Evolutionary conservation across 768 basidiomycete species (phyloP), one percentile per base, ranked within the genome.

Genomic region (Russula earlei): DNA sequence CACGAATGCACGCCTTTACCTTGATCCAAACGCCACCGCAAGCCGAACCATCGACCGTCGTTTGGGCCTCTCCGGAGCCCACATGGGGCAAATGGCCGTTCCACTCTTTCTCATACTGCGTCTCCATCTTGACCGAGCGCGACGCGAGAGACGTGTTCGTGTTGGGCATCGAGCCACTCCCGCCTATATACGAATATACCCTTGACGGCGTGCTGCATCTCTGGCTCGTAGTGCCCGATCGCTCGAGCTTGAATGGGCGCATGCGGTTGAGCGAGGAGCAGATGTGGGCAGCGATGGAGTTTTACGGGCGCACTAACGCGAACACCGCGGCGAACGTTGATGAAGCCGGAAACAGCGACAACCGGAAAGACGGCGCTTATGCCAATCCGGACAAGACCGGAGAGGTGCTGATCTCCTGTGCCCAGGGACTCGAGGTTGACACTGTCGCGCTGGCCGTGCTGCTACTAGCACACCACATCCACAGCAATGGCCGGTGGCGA

Each of bases 21-120:
- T 58, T 8, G n/a, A 37, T 45, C 2, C 37, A 22, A 15, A 48
- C 10, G 15, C 40, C 25, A 3, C 17, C 38, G 12, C 31, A 48
- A 15, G 14, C 33, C n/a, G 45, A 24, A 15, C 45, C 46, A 0
- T 34, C 45, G 20, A 58, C 45, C 2, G 33, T 58, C 11, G 22
- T 53, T 31, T 48, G 51, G 49, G 24, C 31, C 17, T 12, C 24
- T 34, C 56, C 48, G 7, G n/a, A 55, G 41, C 33, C 29, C 12
- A 2, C 38, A 2, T 57, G 56, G 56, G 56, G 51, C 25, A n/a
- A 58, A 6, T 58, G 56, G 45, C 37, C 51, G 19, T 48, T 24
- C 33, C 56, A 42, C 15, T 8, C 38, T 8, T 58, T 58, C 33
- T 44, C 51, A 15, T 29, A 48, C 19, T 58, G 56, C 34, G 43